Evolutionary conservation across 2,329 filamentous ascomycete species (phyloP), one percentile per base, ranked within the genome.

Genomic region (Eutypella sp.): DNA sequence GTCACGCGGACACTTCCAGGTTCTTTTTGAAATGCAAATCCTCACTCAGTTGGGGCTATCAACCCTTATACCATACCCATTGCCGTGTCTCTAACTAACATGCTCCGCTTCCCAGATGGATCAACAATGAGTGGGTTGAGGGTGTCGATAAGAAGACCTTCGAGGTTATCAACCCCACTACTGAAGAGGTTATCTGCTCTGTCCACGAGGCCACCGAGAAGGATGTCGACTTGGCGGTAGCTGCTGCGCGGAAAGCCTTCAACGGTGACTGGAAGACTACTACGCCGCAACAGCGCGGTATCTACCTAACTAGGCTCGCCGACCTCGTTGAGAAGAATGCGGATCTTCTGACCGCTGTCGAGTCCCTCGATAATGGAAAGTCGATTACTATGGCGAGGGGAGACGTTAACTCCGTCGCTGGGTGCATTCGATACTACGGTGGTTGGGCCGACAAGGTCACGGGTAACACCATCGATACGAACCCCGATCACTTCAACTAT

Each of bases 391-490:
- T 89, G 78, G 85, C 88, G 51, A 85, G 82, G 63, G 85, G 82
- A 31, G 89, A 96, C 63, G 76, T 95, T 36, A 72, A 67, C 45
- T 78, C 80, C 56, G 83, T 84, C 47, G 74, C 80, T 54, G 83
- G 76, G 62, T 85, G 79, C 71, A 69, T 96, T 61, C 82, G 90
- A 68, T 96, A 92, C 74, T 93, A 91, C 64, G 89, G 79, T 62
- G 90, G 90, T 51, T 95, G 86, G 84, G 87, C 89, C 60, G 90
- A 96, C 76, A 96, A 95, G 82, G 84, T 93, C 55, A 78, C 84
- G 68, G 89, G 90, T 68, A 89, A 91, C 76, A 89, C 89, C 46
- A 83, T 93, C 54, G 87, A 95, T 60, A 87, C 89, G 57, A 73
- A 78, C 60, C 78, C 81, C 47, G 84, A 87, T 55, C 89, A 84